A percentile compares a stretch with the other conserved stretches of the same genome.
These are phyloP conservation scores for Sergeia podlipaevii DNA, from an alignment of 208 protist genomes.

Conservation along the genomic window DNA sequence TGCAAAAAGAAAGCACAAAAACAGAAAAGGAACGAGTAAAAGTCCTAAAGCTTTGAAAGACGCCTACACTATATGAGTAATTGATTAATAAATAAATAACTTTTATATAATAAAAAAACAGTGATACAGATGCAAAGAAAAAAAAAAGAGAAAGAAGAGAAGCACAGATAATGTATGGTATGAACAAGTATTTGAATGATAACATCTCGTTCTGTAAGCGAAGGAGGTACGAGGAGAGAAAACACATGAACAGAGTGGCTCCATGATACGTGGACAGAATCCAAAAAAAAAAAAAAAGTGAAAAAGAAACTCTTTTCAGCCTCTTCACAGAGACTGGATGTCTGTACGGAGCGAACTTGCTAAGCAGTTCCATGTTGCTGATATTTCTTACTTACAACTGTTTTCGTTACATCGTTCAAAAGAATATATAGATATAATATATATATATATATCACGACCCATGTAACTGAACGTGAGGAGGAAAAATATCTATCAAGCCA, in stretches of 20 bases:
- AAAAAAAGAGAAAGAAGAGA: too few species aligned
- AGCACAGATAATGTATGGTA: too few species aligned
- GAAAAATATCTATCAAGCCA: background rate
- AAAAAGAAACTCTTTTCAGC: background rate
- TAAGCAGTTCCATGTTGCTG: too few species aligned
- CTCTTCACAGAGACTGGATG: background rate
- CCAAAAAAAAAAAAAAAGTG: background rate
- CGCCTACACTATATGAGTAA: too few species aligned
- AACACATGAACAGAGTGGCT: slow-evolving; percentile 1
- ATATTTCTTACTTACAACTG: too few species aligned
- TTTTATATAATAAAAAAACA: slow-evolving; percentile 1
- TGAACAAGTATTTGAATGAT: slow-evolving; percentile 2
- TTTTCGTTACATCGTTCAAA: too few species aligned
- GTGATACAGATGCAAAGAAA: slow-evolving; percentile 3
- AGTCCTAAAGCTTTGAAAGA: background rate
- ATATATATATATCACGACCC: too few species aligned
- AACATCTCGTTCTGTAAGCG: background rate
- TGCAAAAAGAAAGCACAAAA: background rate
- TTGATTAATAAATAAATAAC: too few species aligned
- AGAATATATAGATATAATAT: too few species aligned
- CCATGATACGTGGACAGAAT: background rate
- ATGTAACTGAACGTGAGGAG: too few species aligned
- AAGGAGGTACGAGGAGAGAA: background rate
- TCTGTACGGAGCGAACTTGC: too few species aligned
- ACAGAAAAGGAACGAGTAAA: background rate